phyloP scores from a whole-genome alignment of 352 stramenopile genomes.

The Phytophthora cajani region DNA sequence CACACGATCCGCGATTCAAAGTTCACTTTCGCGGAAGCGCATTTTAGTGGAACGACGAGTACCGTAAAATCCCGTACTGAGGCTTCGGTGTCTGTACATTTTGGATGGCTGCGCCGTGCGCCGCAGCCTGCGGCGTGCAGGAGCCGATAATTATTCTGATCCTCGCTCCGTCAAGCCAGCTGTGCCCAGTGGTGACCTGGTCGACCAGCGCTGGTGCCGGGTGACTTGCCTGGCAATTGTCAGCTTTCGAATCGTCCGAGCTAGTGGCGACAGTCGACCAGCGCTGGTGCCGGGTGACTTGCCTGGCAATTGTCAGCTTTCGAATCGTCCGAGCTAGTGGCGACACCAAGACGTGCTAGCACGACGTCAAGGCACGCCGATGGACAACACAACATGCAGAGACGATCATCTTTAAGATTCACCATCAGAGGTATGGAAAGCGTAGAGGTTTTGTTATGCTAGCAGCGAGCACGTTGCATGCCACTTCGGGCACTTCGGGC shows the following conservation, averaged over 20 bases:
- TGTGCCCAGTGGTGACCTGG: background rate
- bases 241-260: background rate
- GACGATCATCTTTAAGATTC: background rate
- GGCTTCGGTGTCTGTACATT: background rate
- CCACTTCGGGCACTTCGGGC: background rate
- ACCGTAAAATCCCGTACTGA: constrained; percentile 6
- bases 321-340: background rate
- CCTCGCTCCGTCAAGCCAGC: background rate
- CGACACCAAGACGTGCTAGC: background rate
- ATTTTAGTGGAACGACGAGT: constrained; percentile 6
- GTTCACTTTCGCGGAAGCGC: constrained; percentile 10
- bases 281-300: background rate
- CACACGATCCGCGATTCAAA: constrained; percentile 19
- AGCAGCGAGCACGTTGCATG: background rate
- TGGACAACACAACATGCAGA: background rate
- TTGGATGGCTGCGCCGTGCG: too few relatives aligned
- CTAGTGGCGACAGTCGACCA: background rate
- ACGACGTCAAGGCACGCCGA: background rate
- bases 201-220: background rate
- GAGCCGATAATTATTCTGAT: background rate
- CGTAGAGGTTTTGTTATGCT: background rate
- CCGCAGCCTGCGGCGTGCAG: too few relatives aligned
- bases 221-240: background rate
- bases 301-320: background rate
- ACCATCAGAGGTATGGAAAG: background rate